These are phyloP conservation scores for Sarocladium oryzae DNA, from an alignment of 2,329 filamentous ascomycete genomes.

Conservation along the genomic window DNA sequence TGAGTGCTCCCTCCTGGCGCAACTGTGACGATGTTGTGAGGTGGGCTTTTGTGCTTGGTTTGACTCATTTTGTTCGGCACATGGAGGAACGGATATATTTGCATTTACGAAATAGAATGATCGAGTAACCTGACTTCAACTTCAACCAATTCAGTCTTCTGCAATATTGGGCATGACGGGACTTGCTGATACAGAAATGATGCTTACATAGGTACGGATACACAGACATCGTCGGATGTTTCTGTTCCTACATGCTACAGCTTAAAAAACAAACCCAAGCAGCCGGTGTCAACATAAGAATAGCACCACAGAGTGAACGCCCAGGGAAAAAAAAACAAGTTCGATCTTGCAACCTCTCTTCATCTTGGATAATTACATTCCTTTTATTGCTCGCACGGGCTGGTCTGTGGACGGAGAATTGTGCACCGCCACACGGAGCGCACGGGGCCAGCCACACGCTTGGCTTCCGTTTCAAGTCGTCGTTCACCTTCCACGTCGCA, in stretches of 20 bases:
- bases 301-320: too few species aligned
- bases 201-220: too few species aligned
- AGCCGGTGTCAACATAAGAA: too few species aligned
- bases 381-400: too few species aligned
- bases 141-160: too few species aligned
- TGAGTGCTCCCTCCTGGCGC: constrained; percentile 4
- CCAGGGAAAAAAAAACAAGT: not conserved
- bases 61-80: not conserved
- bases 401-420: constrained; percentile 6
- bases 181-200: too few species aligned
- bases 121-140: too few species aligned
- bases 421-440: constrained; percentile 3
- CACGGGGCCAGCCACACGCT: not conserved
- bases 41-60: not conserved
- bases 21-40: not conserved
- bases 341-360: not conserved
- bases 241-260: too few species aligned
- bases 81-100: not conserved
- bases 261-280: too few species aligned
- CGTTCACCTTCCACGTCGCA: not conserved
- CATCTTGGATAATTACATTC: not conserved
- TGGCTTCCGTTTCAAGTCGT: not conserved
- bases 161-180: too few species aligned
- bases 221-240: too few species aligned
- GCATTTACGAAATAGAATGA: not conserved